A percentile compares a stretch with the other conserved stretches of the same genome.
phyloP scores from a whole-genome alignment of 208 protist species.

The Angomonas ambiguus region DNA sequence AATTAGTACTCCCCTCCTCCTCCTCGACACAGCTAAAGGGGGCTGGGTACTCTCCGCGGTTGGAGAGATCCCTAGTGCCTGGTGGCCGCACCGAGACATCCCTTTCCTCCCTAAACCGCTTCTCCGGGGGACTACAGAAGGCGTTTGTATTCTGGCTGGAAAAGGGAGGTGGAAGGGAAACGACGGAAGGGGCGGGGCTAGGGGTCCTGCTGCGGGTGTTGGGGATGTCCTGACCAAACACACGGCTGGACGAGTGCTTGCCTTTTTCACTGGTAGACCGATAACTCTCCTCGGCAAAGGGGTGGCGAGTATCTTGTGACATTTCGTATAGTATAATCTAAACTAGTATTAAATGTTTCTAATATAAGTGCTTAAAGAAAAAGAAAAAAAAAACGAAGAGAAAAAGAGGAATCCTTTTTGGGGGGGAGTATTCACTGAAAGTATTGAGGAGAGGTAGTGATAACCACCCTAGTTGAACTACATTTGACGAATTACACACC shows the following conservation, averaged over 20 bases:
- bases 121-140: not conserved
- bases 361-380: conserved; percentile 3
- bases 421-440: too few species aligned
- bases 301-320: not conserved
- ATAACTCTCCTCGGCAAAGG: not conserved
- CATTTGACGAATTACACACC: too few species aligned
- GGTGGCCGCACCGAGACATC: too few species aligned
- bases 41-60: not conserved
- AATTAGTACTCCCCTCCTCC: too few species aligned
- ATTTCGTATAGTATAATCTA: not conserved
- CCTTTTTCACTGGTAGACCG: not conserved
- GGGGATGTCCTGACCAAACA: not conserved
- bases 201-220: not conserved
- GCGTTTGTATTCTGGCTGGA: not conserved
- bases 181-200: not conserved
- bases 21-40: not conserved
- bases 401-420: too few species aligned
- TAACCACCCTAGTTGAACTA: too few species aligned
- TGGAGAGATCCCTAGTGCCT: too few species aligned
- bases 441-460: too few species aligned
- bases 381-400: conserved; percentile 10
- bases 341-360: not conserved
- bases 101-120: not conserved
- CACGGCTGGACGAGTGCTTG: not conserved
- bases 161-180: too few species aligned